Conservation (phyloP, 495 filamentous ascomycete species). For the Pseudomonodictys pantanalensis region DNA sequence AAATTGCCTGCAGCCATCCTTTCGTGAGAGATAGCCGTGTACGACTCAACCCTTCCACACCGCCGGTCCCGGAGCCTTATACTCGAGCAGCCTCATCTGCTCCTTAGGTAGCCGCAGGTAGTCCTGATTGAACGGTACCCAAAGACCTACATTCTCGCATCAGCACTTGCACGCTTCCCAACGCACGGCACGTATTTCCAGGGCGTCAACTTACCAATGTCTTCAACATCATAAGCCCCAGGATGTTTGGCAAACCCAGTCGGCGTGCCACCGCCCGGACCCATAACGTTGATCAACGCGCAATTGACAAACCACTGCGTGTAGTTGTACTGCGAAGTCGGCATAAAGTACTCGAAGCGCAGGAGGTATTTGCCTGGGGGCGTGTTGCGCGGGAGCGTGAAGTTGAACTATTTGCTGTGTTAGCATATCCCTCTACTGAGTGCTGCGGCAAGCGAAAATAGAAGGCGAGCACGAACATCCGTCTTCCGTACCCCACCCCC, state of each 20-base stretch:
- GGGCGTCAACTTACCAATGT: not conserved
- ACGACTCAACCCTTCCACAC: not conserved
- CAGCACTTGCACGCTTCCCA: not conserved
- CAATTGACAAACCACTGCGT: slow-evolving; percentile 6
- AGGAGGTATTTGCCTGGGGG: slow-evolving; percentile 13
- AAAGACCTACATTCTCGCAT: not conserved
- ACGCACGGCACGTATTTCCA: not conserved
- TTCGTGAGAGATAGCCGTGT: too few species aligned
- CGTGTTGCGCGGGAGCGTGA: slow-evolving; percentile 4
- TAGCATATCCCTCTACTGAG: not conserved
- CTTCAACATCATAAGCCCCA: not conserved
- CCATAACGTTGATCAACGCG: not conserved
- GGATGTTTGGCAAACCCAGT: not conserved
- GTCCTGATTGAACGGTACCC: not conserved
- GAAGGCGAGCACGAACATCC: too few species aligned
- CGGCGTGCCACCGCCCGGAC: slow-evolving; percentile 1
- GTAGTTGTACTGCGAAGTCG: not conserved
- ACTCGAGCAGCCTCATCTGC: not conserved
- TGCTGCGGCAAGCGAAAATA: too few species aligned
- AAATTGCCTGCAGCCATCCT: too few species aligned
- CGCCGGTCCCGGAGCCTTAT: not conserved
- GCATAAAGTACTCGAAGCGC: slow-evolving; percentile 1
- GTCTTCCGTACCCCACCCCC: too few species aligned
- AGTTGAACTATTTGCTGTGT: not conserved
- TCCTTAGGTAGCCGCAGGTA: not conserved